Percentiles rank a stretch among this genome's conserved stretches.
These are phyloP conservation scores for Xylaria sp. DNA, from an alignment of 2,329 filamentous ascomycete genomes.

Conservation along the genomic window DNA sequence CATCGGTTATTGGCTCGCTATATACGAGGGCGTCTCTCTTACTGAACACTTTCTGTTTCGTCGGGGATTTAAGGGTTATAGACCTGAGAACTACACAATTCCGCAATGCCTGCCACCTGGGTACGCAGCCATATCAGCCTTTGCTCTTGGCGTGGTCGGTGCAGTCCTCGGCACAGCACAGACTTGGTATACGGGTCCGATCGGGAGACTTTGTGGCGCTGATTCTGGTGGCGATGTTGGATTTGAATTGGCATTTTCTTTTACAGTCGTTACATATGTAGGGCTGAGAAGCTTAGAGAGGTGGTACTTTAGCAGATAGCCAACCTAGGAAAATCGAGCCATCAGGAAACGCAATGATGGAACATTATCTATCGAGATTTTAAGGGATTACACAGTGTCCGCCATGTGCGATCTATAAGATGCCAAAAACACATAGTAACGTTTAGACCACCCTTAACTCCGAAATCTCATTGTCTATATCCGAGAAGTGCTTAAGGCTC, in stretches of 20 bases:
- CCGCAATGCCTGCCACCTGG: slow-evolving; percentile 69
- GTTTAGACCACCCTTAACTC: no score
- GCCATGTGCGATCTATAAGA: no score
- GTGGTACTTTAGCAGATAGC: slow-evolving; percentile 37
- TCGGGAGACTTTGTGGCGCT: slow-evolving; percentile 69
- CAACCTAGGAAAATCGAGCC: background rate
- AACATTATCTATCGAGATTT: no score
- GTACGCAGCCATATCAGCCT: slow-evolving; percentile 71
- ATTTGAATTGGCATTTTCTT: slow-evolving; percentile 46
- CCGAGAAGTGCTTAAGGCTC: background rate
- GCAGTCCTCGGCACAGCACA: slow-evolving; percentile 78
- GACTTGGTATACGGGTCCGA: slow-evolving; percentile 74
- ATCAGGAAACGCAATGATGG: background rate
- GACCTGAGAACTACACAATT: slow-evolving; percentile 67
- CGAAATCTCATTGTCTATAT: background rate
- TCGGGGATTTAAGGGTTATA: slow-evolving; percentile 69
- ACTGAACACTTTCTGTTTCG: slow-evolving; percentile 77
- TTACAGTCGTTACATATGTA: slow-evolving; percentile 40
- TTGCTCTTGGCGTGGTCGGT: slow-evolving; percentile 71
- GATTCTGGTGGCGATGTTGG: slow-evolving; percentile 46
- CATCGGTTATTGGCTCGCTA: slow-evolving; percentile 78
- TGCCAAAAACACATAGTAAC: no score
- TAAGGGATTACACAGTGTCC: no score
- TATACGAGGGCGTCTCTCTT: slow-evolving; percentile 75
- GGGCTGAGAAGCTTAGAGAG: slow-evolving; percentile 41